These are phyloP conservation scores for Ciborinia camelliae DNA, from an alignment of 2,329 filamentous ascomycete genomes.

Conservation along the genomic window DNA sequence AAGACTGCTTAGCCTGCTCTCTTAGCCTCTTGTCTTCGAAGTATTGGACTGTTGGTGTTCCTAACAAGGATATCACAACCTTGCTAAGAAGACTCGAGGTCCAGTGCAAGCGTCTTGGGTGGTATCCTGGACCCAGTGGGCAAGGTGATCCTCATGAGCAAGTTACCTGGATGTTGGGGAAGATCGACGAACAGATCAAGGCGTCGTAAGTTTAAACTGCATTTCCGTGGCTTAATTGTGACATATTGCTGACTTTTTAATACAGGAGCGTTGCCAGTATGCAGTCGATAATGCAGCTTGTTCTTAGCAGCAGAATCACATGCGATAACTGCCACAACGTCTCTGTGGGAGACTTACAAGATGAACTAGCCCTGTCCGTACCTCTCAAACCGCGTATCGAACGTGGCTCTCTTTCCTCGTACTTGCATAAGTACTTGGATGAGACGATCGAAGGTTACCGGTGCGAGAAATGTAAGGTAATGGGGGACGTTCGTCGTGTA, in stretches of 20 bases:
- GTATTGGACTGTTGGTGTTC: conserved; percentile 14
- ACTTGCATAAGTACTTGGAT: conserved; percentile 29
- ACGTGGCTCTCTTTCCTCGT: conserved; percentile 25
- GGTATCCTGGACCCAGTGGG: conserved; percentile 18
- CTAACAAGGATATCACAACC: background rate
- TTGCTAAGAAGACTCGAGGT: conserved; percentile 4
- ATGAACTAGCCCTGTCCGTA: conserved; percentile 32
- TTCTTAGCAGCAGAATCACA: conserved; percentile 23
- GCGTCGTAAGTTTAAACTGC: conserved; percentile 24
- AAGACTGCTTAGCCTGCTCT: conserved; percentile 23
- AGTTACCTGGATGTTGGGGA: conserved; percentile 30
- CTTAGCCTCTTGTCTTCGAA: conserved; percentile 1
- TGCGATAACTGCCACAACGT: conserved; percentile 32
- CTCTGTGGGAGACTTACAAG: conserved; percentile 23
- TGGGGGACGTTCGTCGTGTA: conserved; percentile 21
- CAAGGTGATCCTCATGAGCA: conserved; percentile 38
- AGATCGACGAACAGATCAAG: conserved; percentile 32
- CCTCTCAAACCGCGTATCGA: conserved; percentile 28
- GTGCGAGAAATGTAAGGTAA: conserved; percentile 31
- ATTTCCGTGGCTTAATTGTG: too few species aligned
- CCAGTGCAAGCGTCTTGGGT: conserved; percentile 4
- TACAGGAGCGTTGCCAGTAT: conserved; percentile 24
- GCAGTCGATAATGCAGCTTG: conserved; percentile 27
- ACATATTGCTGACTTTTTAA: background rate
- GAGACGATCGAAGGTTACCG: conserved; percentile 31